Percentiles rank a stretch among this genome's conserved stretches.
These are phyloP conservation scores for Oryza officinalis DNA, from an alignment of 176 grass and related monocot genomes.

Conservation along the genomic window DNA sequence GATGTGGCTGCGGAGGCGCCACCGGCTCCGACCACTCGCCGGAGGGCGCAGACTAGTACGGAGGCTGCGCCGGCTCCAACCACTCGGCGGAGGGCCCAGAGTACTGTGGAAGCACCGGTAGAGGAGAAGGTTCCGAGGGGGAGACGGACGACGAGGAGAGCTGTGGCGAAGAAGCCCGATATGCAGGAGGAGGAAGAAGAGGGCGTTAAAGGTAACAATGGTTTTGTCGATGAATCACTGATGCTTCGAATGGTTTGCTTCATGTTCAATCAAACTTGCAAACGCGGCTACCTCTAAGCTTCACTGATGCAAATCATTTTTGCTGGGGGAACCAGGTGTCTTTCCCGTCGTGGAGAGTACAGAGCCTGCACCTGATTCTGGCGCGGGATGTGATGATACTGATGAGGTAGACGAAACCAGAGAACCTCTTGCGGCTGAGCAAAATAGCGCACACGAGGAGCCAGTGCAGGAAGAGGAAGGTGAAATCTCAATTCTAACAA, in stretches of 20 bases:
- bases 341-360: background rate
- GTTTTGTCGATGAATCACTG: too few relatives aligned
- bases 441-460: background rate
- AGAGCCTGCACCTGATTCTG: background rate
- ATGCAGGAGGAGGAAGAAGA: conserved; percentile 30
- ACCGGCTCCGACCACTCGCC: conserved; percentile 17
- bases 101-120: too few relatives aligned
- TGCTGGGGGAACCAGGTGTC: background rate
- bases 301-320: background rate
- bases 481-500: background rate
- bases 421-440: background rate
- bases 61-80: background rate
- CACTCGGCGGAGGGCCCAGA: conserved; percentile 23
- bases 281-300: background rate
- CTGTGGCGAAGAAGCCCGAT: background rate
- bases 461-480: conserved; percentile 11
- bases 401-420: background rate
- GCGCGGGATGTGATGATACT: background rate
- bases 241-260: background rate
- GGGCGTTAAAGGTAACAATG: background rate
- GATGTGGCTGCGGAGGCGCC: background rate
- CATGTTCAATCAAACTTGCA: background rate
- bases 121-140: conserved; percentile 25
- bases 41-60: background rate
- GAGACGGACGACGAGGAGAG: background rate